These are phyloP conservation scores for Physcia stellaris DNA, from an alignment of 495 filamentous ascomycete genomes.

Conservation along the genomic window DNA sequence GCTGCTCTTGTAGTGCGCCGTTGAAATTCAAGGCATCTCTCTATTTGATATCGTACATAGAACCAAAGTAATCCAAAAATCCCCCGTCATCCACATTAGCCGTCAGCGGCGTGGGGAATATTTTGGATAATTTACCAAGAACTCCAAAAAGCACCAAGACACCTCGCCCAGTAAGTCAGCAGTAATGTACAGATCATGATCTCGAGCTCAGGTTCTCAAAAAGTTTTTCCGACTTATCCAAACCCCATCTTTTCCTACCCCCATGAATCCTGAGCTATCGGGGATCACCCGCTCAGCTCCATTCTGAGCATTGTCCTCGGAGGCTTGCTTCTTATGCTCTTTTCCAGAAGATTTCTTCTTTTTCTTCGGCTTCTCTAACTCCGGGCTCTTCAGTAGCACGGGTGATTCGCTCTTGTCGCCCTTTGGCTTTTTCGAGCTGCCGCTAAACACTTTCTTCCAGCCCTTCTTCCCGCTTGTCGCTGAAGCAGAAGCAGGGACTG, in stretches of 20 bases:
- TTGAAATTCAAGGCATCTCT: too few species aligned
- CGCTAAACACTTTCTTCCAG: slow-evolving; percentile 16
- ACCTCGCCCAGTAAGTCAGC: too few species aligned
- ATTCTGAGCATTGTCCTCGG: neutral
- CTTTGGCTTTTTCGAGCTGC: neutral
- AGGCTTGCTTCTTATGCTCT: slow-evolving; percentile 1
- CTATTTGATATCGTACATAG: too few species aligned
- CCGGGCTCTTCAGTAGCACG: slow-evolving; percentile 4
- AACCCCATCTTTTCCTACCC: slow-evolving; percentile 15
- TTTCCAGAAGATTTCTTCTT: neutral
- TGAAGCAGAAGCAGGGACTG: neutral
- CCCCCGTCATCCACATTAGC: too few species aligned
- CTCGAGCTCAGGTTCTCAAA: slow-evolving; percentile 10
- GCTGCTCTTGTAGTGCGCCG: too few species aligned
- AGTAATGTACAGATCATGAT: too few species aligned
- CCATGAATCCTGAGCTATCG: slow-evolving; percentile 10
- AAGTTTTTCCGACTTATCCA: slow-evolving; percentile 19
- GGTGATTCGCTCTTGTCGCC: too few species aligned
- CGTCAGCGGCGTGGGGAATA: too few species aligned
- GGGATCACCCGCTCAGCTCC: slow-evolving; percentile 1
- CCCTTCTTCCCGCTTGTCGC: neutral
- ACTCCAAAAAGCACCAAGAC: too few species aligned
- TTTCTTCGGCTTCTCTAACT: slow-evolving; percentile 8
- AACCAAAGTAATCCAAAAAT: too few species aligned
- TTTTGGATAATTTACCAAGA: too few species aligned